A percentile compares a stretch with the other conserved stretches of the same genome.
Conservation (phyloP, 169 alveolate genomes). For the Cryptosporidium meleagridis region DNA sequence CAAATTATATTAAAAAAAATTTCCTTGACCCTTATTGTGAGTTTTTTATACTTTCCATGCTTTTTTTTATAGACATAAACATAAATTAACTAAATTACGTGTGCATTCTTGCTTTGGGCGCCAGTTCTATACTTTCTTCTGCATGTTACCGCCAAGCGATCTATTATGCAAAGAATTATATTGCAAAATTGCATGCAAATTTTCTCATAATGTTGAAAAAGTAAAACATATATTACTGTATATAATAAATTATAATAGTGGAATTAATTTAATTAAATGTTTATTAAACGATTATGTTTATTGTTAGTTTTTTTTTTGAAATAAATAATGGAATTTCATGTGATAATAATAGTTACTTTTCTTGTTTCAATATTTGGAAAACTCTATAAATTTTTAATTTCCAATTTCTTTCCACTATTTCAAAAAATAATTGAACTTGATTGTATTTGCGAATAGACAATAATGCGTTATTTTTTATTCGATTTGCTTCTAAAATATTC, state of each 20-base stretch:
- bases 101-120: slow-evolving; percentile 24
- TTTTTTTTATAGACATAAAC: slow-evolving; percentile 13
- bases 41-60: slow-evolving; percentile 1
- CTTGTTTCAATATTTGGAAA: not conserved
- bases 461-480: not conserved
- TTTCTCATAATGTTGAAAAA: not conserved
- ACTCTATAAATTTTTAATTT: not conserved
- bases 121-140: not conserved
- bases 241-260: too few relatives aligned
- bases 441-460: not conserved
- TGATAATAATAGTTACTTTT: too few relatives aligned
- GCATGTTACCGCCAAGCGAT: not conserved
- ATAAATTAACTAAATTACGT: slow-evolving; percentile 28
- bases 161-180: not conserved
- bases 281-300: too few relatives aligned
- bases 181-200: not conserved
- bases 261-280: too few relatives aligned
- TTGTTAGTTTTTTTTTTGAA: too few relatives aligned
- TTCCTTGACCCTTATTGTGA: not conserved
- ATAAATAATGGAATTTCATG: too few relatives aligned
- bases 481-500: slow-evolving; percentile 13
- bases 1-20: not conserved
- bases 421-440: slow-evolving; percentile 1
- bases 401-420: not conserved
- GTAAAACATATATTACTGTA: not conserved